Conservation (phyloP, 148 eudicot species). For the Selenicereus undatus region DNA sequence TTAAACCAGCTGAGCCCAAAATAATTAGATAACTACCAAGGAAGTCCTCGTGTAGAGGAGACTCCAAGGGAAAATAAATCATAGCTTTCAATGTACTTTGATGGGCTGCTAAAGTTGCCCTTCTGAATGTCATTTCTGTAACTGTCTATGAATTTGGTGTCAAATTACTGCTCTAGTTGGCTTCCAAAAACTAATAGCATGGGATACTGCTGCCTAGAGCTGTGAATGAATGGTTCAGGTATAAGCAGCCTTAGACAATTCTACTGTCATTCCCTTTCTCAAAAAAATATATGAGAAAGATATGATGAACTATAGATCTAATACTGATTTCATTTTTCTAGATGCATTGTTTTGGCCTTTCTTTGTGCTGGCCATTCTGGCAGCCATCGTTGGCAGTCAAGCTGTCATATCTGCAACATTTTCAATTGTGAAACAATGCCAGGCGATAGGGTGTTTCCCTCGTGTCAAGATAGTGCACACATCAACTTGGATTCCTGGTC, state of each 20-base stretch:
- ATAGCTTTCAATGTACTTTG: neutral
- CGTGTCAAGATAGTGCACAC: conserved; percentile 48
- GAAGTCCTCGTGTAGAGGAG: neutral
- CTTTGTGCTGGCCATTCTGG: conserved; percentile 38
- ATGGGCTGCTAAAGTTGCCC: neutral
- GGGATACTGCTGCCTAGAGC: neutral
- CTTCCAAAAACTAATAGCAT: neutral
- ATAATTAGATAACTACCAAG: neutral
- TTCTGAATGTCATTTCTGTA: neutral
- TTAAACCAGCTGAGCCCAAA: neutral
- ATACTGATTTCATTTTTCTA: conserved; percentile 13
- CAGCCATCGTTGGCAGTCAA: conserved; percentile 45
- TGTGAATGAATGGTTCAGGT: neutral
- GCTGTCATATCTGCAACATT: conserved; percentile 50
- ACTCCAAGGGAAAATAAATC: neutral
- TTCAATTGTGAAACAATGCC: conserved; percentile 46
- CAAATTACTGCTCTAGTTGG: neutral
- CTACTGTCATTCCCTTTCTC: neutral
- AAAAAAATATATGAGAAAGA: neutral
- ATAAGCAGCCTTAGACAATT: neutral
- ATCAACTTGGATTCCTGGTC: conserved; percentile 40
- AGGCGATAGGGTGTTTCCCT: conserved; percentile 49
- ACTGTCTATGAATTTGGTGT: neutral
- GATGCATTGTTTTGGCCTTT: conserved; percentile 48
- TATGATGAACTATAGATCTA: neutral